Conservation (phyloP, 495 filamentous ascomycete genomes). For the Neurospora sp. region DNA sequence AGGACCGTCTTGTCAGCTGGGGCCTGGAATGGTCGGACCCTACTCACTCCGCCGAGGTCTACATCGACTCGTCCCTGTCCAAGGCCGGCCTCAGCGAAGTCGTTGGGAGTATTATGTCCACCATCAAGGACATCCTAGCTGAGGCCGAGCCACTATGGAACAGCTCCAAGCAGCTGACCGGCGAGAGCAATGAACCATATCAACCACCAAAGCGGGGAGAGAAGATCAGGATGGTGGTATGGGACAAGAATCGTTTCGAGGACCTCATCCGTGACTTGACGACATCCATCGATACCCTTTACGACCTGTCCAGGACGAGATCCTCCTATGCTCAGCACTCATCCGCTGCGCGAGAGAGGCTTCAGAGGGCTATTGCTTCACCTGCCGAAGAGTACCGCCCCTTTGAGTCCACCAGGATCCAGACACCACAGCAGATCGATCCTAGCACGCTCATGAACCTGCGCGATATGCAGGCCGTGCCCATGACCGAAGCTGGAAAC, state of each 20-base stretch:
- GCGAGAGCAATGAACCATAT: conserved; percentile 32
- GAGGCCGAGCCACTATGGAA: conserved; percentile 75
- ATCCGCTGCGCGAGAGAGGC: conserved; percentile 11
- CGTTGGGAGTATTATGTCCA: conserved; percentile 79
- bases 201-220: conserved; percentile 28
- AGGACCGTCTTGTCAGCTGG: conserved; percentile 75
- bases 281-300: conserved; percentile 78
- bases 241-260: conserved; percentile 53
- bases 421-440: conserved; percentile 44
- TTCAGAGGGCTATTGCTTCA: conserved; percentile 17
- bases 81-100: conserved; percentile 78
- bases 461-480: conserved; percentile 30
- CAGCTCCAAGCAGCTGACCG: conserved; percentile 32
- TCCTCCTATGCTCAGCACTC: conserved; percentile 32
- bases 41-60: conserved; percentile 48
- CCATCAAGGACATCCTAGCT: conserved; percentile 77
- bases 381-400: conserved; percentile 34
- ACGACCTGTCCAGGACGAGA: conserved; percentile 70
- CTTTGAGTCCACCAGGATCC: conserved; percentile 46
- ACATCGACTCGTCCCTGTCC: conserved; percentile 74
- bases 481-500: conserved; percentile 26
- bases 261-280: conserved; percentile 70
- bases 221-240: conserved; percentile 38
- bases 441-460: conserved; percentile 33
- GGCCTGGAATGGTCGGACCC: conserved; percentile 83